Evolutionary conservation across 345 rosid species (phyloP), one percentile per base, ranked within the genome.

Genomic region (Acer negundo): DNA sequence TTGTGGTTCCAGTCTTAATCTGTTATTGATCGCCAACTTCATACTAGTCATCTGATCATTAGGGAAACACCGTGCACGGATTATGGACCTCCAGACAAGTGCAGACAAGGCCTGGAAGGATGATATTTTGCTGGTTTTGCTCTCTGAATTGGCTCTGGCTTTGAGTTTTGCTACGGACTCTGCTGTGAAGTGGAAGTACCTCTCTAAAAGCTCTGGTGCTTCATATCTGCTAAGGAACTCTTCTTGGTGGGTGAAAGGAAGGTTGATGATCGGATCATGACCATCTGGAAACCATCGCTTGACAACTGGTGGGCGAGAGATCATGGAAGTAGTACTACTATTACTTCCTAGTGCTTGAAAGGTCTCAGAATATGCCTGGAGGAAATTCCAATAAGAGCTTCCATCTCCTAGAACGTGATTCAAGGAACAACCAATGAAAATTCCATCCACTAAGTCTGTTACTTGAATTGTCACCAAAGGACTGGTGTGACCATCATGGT

Each of bases 21-120:
- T 84, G 75, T 89, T 86, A 76, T 87, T 81, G 56, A 68, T 79
- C 0, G 90, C 91, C 71, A 93, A 15, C 67, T 86, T 76, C 82
- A 94, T 91, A 31, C 87, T 75, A 19, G 89, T 87, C 56, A 77
- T 77, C 80, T 62, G 84, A 10, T 78, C 87, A 0, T 3, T 16
- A 0, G 88, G 89, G 20, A 88, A 79, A 23, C 44, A 51, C 15
- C 97, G 81, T 0, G 84, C 81, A 12, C 87, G 82, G 3, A 85
- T 90, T 77, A 93, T 84, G 72, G 87, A 85, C 69, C 88, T 86
- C 97, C 97, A 93, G 20, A 88, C 72, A 20, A 90, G 78, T 0
- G 95, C 93, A 7, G 90, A 87, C 61, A 95, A 42, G 1, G 95
- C 81, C 62, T 93, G 97, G 51, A 89, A 93, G 23, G 97, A 93